phyloP scores from a whole-genome alignment of 2,329 filamentous ascomycete genomes.

The Aaosphaeria pasadenensis region DNA sequence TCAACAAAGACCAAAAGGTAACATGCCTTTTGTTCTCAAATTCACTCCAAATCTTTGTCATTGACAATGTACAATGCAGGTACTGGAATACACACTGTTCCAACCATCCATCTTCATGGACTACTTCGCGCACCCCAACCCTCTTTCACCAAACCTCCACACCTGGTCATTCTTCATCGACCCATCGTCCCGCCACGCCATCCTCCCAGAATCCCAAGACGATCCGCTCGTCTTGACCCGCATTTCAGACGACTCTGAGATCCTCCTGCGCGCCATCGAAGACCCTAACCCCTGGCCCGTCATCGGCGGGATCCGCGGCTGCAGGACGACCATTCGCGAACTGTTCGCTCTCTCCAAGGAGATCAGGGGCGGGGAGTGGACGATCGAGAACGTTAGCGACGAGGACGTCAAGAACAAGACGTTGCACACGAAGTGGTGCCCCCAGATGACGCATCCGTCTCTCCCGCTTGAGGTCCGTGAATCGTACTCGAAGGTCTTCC shows the following conservation, averaged over 20 bases:
- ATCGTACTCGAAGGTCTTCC: conserved; percentile 35
- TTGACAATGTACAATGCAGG: neutral
- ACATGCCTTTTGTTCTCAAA: neutral
- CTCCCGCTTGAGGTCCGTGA: conserved; percentile 36
- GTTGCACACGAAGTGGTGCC: conserved; percentile 41
- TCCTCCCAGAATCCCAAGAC: conserved; percentile 25
- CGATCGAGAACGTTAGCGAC: conserved; percentile 44
- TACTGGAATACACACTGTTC: conserved; percentile 56
- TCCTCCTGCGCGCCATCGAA: conserved; percentile 23
- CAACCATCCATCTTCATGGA: conserved; percentile 55
- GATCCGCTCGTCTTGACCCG: conserved; percentile 25
- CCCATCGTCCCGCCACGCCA: conserved; percentile 21
- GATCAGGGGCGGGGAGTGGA: conserved; percentile 29
- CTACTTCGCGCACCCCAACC: conserved; percentile 53
- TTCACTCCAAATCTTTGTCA: neutral
- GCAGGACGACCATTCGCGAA: conserved; percentile 20
- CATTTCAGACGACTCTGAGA: conserved; percentile 19
- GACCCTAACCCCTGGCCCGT: conserved; percentile 23
- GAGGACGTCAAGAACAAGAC: conserved; percentile 48
- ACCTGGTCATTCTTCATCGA: conserved; percentile 35
- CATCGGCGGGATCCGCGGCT: conserved; percentile 23
- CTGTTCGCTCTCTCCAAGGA: conserved; percentile 26
- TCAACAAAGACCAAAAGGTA: conserved; percentile 45
- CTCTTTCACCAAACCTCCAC: conserved; percentile 45
- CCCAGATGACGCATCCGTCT: conserved; percentile 29